A percentile compares a stretch with the other conserved stretches of the same genome.
phyloP scores from a whole-genome alignment of 192 early-diverging fungal species.

The Gigaspora rosea region DNA sequence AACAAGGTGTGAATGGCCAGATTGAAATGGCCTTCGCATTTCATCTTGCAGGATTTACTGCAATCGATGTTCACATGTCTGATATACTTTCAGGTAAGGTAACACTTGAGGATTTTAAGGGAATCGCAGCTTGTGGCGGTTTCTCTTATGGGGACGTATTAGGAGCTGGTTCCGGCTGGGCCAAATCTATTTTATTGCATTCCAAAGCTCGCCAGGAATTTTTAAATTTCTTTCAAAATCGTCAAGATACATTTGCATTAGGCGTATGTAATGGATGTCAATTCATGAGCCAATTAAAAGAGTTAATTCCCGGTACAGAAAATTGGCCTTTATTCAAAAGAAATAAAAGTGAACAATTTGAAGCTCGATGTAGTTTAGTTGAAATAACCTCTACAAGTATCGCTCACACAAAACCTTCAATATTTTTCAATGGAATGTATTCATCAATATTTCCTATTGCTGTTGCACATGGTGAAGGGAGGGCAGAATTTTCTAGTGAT shows the following conservation, averaged over 20 bases:
- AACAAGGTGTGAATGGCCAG: conserved; percentile 97
- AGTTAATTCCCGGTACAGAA: conserved; percentile 83
- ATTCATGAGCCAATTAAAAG: conserved; percentile 85
- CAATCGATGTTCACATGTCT: conserved; percentile 98
- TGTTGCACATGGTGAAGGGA: conserved; percentile 97
- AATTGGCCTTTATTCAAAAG: conserved; percentile 91
- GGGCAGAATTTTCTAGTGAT: conserved; percentile 69
- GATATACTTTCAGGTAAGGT: conserved; percentile 76
- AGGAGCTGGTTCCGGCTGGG: conserved; percentile 99
- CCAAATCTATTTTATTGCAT: conserved; percentile 85
- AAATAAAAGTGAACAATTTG: conserved; percentile 95
- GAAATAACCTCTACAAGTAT: conserved; percentile 45
- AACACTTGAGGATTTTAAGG: conserved; percentile 71
- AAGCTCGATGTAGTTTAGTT: conserved; percentile 85
- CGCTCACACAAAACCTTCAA: conserved; percentile 39
- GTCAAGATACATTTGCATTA: conserved; percentile 90
- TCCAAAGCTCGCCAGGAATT: conserved; percentile 72
- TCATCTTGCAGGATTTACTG: conserved; percentile 88
- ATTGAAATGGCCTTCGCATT: conserved; percentile 96
- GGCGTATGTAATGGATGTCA: conserved; percentile 99
- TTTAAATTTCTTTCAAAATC: conserved; percentile 72
- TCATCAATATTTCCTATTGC: conserved; percentile 91
- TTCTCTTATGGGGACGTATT: conserved; percentile 99
- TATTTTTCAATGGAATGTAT: conserved; percentile 92
- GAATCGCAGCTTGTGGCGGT: conserved; percentile 94